Evolutionary conservation across 2,329 filamentous ascomycete species (phyloP).

Genomic region (Xylaria digitata): DNA sequence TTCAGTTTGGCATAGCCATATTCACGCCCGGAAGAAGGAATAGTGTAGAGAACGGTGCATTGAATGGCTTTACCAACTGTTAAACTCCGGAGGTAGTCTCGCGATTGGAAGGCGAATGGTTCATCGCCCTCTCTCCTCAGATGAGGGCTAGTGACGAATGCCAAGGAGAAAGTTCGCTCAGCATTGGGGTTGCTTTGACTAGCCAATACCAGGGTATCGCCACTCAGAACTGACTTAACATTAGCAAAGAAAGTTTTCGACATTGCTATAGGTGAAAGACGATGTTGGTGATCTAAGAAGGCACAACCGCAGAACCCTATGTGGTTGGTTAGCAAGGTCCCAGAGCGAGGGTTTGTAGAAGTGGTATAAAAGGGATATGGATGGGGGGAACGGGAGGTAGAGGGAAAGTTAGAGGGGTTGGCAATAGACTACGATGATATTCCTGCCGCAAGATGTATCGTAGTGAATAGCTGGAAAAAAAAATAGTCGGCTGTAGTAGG

Average conservation of each 20-base stretch:
- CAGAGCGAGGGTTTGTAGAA: background rate
- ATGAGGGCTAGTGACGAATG: conserved; percentile 90
- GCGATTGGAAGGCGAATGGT: conserved; percentile 91
- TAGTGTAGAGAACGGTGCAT: conserved; percentile 86
- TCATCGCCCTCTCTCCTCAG: conserved; percentile 91
- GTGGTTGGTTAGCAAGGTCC: conserved; percentile 34
- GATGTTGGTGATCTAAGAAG: conserved; percentile 45
- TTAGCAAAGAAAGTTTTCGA: conserved; percentile 70
- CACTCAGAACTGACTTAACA: conserved; percentile 94
- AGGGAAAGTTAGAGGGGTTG: background rate
- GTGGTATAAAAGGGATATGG: background rate
- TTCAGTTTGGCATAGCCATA: conserved; percentile 85
- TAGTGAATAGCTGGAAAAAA: background rate
- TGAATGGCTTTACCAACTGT: conserved; percentile 88
- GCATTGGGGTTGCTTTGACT: conserved; percentile 82
- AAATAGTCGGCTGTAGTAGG: background rate
- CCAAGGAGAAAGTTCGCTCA: conserved; percentile 89
- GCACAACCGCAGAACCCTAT: conserved; percentile 39
- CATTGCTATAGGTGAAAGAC: conserved; percentile 55
- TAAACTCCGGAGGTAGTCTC: conserved; percentile 87
- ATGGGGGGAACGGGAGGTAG: background rate
- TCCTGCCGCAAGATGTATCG: background rate
- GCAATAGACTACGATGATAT: background rate
- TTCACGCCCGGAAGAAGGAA: conserved; percentile 86
- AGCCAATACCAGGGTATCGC: conserved; percentile 88